Evolutionary conservation across 805 yeast genomes (phyloP).

Genomic region (Blastobotrys muscicola): DNA sequence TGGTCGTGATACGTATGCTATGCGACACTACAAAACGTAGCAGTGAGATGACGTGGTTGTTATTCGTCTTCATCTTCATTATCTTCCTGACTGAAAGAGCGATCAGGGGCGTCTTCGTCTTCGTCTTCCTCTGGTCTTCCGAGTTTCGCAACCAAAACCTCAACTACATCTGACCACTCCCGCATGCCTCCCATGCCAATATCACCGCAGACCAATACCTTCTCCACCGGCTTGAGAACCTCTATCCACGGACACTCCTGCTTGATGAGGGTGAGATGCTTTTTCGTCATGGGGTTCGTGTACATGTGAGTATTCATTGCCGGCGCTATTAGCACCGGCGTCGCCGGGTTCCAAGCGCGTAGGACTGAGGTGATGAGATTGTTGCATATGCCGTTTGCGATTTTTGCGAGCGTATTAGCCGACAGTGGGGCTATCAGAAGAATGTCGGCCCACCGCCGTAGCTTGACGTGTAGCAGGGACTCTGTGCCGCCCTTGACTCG

Average conservation of each 20-base stretch:
- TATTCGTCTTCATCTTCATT: constrained; percentile 11
- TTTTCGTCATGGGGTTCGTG: constrained; percentile 78
- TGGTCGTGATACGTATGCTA: no score
- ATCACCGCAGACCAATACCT: constrained; percentile 89
- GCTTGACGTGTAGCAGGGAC: constrained; percentile 84
- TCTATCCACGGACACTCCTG: constrained; percentile 94
- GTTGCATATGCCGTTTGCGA: constrained; percentile 85
- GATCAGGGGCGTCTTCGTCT: constrained; percentile 16
- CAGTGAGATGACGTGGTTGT: no score
- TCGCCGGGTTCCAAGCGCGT: constrained; percentile 93
- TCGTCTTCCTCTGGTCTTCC: constrained; percentile 25
- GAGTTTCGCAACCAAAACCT: constrained; percentile 46
- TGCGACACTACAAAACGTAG: no score
- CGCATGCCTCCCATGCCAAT: constrained; percentile 99
- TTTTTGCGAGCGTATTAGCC: constrained; percentile 85
- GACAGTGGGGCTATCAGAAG: constrained; percentile 87
- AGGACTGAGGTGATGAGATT: constrained; percentile 81
- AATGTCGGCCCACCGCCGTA: constrained; percentile 95
- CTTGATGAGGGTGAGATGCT: constrained; percentile 60
- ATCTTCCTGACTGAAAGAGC: constrained; percentile 2
- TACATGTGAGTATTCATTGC: constrained; percentile 94
- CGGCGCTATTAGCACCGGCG: constrained; percentile 85
- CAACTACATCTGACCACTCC: constrained; percentile 94
- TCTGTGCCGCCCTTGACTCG: constrained; percentile 64
- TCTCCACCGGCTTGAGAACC: constrained; percentile 87